Conservation (phyloP, 148 eudicot species). For the Fagopyrum tataricum region DNA sequence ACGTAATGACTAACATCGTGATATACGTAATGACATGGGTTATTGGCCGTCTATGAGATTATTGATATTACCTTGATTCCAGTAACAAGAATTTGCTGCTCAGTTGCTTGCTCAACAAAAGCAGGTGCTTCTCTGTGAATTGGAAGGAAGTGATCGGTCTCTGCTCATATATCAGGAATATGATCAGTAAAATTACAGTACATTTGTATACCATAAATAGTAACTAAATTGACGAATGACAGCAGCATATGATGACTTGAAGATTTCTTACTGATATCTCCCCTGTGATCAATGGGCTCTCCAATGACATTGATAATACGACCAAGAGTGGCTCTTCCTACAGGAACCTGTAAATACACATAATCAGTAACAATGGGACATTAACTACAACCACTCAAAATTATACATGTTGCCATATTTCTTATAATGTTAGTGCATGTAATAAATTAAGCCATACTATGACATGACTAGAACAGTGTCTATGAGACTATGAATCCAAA, state of each 20-base stretch:
- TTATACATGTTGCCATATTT: background rate
- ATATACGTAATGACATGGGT: background rate
- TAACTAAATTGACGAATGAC: background rate
- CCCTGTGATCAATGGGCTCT: slow-evolving; percentile 85
- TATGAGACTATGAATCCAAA: background rate
- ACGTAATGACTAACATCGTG: background rate
- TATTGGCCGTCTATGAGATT: background rate
- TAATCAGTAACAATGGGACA: background rate
- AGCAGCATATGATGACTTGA: too few relatives aligned
- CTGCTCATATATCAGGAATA: slow-evolving; percentile 25
- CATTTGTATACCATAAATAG: background rate
- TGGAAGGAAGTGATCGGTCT: slow-evolving; percentile 82
- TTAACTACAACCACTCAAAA: background rate
- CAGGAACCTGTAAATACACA: slow-evolving; percentile 56
- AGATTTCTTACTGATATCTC: slow-evolving; percentile 70
- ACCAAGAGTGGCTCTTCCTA: slow-evolving; percentile 97
- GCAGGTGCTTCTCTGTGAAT: slow-evolving; percentile 98
- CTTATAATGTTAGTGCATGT: background rate
- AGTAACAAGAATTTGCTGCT: slow-evolving; percentile 90
- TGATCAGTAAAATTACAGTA: background rate
- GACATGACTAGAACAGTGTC: background rate
- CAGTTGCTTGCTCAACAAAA: slow-evolving; percentile 98
- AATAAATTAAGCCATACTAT: background rate
- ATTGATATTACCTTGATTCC: slow-evolving; percentile 69
- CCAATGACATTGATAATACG: slow-evolving; percentile 98